Evolutionary conservation across 1,139 yeast species (phyloP).

Genomic region (Pichia sp.): DNA sequence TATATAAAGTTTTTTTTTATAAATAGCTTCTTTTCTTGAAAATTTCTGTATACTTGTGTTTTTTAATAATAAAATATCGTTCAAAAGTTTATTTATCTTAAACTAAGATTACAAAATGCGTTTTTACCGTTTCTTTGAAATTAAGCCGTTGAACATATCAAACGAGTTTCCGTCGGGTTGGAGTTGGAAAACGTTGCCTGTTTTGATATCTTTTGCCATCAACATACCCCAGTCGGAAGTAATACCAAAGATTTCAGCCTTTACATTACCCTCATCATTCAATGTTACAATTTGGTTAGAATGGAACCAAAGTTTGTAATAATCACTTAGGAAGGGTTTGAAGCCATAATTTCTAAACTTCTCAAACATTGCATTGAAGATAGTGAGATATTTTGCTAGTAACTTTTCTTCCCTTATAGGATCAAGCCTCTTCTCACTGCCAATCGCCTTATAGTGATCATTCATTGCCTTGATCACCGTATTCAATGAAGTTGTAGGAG

Average conservation of each 20-base stretch:
- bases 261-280: conserved; percentile 41
- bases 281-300: conserved; percentile 56
- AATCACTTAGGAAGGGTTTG: conserved; percentile 61
- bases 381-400: conserved; percentile 64
- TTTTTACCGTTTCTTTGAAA: conserved; percentile 65
- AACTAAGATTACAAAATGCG: too few relatives aligned
- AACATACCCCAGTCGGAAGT: conserved; percentile 80
- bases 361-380: conserved; percentile 58
- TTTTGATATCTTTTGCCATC: conserved; percentile 64
- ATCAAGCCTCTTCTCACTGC: conserved; percentile 35
- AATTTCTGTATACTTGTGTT: conserved; percentile 18
- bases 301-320: conserved; percentile 87
- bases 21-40: conserved; percentile 17
- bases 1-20: conserved; percentile 9
- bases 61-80: conserved; percentile 16
- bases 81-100: conserved; percentile 18
- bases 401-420: conserved; percentile 50
- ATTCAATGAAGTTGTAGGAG: conserved; percentile 89
- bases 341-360: conserved; percentile 66
- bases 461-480: conserved; percentile 61
- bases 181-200: conserved; percentile 58
- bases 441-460: conserved; percentile 34
- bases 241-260: conserved; percentile 74
- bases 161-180: conserved; percentile 98
- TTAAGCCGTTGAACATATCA: conserved; percentile 88